These are phyloP conservation scores for Lasiodiplodia gonubiensis DNA, from an alignment of 2,329 filamentous ascomycete species.

Conservation along the genomic window DNA sequence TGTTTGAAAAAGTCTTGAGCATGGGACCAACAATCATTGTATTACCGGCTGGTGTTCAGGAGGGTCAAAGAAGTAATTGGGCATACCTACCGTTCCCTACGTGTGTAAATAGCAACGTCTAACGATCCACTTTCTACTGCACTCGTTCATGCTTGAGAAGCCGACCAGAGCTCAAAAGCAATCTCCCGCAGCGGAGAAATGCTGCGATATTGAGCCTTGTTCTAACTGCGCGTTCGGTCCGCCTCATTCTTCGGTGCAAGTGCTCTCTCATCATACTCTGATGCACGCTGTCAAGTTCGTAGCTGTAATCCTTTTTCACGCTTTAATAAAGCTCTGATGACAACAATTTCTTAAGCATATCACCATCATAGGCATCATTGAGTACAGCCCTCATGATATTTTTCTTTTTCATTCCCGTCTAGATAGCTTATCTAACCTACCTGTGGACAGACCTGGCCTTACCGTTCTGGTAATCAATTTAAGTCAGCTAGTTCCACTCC, in stretches of 20 bases:
- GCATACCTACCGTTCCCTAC: not conserved
- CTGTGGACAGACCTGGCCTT: not conserved
- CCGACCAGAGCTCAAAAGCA: too few species aligned
- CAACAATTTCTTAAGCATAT: too few species aligned
- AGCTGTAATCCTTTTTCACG: too few species aligned
- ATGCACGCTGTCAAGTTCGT: too few species aligned
- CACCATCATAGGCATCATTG: not conserved
- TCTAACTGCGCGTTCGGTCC: too few species aligned
- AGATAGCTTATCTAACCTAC: not conserved
- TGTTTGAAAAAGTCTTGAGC: not conserved
- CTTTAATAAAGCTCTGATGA: too few species aligned
- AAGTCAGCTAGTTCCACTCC: not conserved
- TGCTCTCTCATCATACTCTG: too few species aligned
- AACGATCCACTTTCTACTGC: not conserved
- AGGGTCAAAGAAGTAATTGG: not conserved
- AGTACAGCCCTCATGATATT: not conserved
- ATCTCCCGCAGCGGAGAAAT: too few species aligned
- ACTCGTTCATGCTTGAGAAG: too few species aligned
- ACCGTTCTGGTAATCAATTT: not conserved
- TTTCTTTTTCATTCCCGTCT: not conserved
- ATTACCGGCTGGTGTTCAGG: not conserved
- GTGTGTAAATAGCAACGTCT: not conserved
- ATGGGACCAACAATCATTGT: not conserved
- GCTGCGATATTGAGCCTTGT: too few species aligned
- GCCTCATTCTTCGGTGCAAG: too few species aligned